A percentile compares a stretch with the other conserved stretches of the same genome.
These are phyloP conservation scores for Euphorbia peplus DNA, from an alignment of 345 rosid genomes.

Conservation along the genomic window DNA sequence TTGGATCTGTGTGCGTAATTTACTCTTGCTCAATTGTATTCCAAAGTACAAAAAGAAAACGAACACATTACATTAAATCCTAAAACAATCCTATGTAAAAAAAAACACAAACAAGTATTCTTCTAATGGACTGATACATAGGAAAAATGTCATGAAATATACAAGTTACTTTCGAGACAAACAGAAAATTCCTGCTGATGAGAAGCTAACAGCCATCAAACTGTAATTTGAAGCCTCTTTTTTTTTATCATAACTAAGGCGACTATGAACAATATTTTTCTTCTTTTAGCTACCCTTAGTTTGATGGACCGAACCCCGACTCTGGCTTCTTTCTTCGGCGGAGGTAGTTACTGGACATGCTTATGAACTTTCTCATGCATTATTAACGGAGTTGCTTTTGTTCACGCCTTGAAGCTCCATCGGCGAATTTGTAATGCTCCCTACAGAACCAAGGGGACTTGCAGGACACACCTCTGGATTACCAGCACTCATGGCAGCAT, in stretches of 20 bases:
- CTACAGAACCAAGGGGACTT: slow-evolving; percentile 89
- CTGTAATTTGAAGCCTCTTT: not conserved
- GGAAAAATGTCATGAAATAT: no score
- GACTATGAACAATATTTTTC: not conserved
- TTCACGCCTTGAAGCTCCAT: slow-evolving; percentile 89
- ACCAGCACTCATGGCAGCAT: slow-evolving; percentile 64
- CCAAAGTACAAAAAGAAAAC: no score
- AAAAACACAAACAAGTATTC: no score
- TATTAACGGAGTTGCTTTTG: slow-evolving; percentile 59
- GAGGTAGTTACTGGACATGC: not conserved
- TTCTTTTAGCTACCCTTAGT: not conserved
- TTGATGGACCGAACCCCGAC: not conserved
- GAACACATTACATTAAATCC: no score
- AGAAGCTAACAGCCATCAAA: not conserved
- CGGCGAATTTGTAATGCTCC: slow-evolving; percentile 87
- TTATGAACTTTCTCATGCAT: slow-evolving; percentile 13
- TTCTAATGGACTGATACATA: no score
- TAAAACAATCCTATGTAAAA: no score
- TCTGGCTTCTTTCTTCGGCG: not conserved
- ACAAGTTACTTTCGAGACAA: no score
- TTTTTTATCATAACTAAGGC: not conserved
- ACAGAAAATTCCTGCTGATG: not conserved
- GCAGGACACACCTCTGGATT: slow-evolving; percentile 82
- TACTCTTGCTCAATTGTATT: no score
- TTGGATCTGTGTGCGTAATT: no score